phyloP scores from a whole-genome alignment of 2,329 filamentous ascomycete genomes.

The Paramyrothecium sp. region DNA sequence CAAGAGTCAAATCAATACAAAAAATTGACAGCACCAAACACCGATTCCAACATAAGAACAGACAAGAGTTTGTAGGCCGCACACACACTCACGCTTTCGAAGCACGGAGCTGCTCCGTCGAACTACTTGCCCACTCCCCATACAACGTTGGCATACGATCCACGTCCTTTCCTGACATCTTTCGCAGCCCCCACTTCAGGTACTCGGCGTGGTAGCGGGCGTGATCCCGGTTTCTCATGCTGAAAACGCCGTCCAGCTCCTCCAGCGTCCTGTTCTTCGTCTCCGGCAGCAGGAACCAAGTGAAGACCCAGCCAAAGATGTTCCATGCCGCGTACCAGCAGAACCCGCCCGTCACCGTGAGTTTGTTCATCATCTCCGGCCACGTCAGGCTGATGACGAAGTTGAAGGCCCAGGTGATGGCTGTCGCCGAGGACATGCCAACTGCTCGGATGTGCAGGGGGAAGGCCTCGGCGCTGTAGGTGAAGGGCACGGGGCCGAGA shows the following conservation, averaged over 20 bases:
- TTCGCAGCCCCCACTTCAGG: slow-evolving; percentile 9
- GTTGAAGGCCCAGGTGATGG: slow-evolving; percentile 33
- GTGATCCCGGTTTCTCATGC: slow-evolving; percentile 38
- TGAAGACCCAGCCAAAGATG: slow-evolving; percentile 41
- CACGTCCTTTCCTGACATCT: slow-evolving; percentile 4
- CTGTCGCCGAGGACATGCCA: slow-evolving; percentile 35
- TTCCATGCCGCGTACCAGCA: slow-evolving; percentile 47
- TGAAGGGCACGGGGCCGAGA: slow-evolving; percentile 34
- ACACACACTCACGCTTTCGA: no score
- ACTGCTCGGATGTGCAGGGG: slow-evolving; percentile 32
- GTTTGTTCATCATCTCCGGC: slow-evolving; percentile 24
- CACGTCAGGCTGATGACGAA: slow-evolving; percentile 30
- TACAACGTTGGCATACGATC: slow-evolving; percentile 14
- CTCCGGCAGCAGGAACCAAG: slow-evolving; percentile 49
- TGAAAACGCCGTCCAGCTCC: slow-evolving; percentile 48
- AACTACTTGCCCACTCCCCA: slow-evolving; percentile 5
- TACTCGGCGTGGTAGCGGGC: slow-evolving; percentile 31
- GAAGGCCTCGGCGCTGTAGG: slow-evolving; percentile 35
- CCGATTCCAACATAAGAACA: no score
- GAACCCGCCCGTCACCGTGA: slow-evolving; percentile 28
- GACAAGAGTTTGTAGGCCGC: no score
- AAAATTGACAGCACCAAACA: no score
- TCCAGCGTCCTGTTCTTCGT: slow-evolving; percentile 49
- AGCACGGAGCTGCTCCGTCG: no score
- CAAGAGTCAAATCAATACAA: no score